Percentiles rank a stretch among this genome's conserved stretches.
These are phyloP conservation scores for Cladosporium cucumerinum DNA, from an alignment of 2,329 filamentous ascomycete genomes.

Conservation along the genomic window DNA sequence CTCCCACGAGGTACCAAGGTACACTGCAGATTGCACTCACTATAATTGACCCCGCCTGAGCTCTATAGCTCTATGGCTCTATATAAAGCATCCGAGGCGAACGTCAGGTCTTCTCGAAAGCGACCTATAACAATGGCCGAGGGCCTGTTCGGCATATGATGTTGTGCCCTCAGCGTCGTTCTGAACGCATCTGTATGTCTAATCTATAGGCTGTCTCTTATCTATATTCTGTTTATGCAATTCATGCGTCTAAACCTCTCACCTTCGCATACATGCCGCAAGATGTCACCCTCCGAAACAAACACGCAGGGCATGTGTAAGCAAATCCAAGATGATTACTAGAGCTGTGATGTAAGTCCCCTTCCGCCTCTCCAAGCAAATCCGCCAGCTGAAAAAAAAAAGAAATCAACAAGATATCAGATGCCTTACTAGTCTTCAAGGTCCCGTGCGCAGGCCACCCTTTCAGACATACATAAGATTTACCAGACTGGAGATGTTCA, in stretches of 20 bases:
- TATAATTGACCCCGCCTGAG: background rate
- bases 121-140: background rate
- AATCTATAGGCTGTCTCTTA: background rate
- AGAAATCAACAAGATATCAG: slow-evolving; percentile 53
- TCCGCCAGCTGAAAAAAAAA: background rate
- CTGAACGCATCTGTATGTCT: background rate
- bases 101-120: background rate
- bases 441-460: slow-evolving; percentile 62
- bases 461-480: slow-evolving; percentile 58
- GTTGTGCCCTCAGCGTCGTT: background rate
- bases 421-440: slow-evolving; percentile 68
- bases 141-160: background rate
- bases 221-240: background rate
- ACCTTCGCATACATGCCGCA: background rate
- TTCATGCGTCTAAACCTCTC: background rate
- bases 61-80: background rate
- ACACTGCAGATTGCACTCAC: too few relatives aligned
- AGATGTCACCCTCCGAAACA: background rate
- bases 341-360: slow-evolving; percentile 32
- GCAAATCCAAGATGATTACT: slow-evolving; percentile 25
- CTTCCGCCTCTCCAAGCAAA: background rate
- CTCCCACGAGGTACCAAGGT: background rate
- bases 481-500: too few relatives aligned
- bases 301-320: slow-evolving; percentile 11
- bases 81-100: background rate